Evolutionary conservation across 2,329 filamentous ascomycete genomes (phyloP), one percentile per base, ranked within the genome.

Genomic region (Falciphora oryzae): DNA sequence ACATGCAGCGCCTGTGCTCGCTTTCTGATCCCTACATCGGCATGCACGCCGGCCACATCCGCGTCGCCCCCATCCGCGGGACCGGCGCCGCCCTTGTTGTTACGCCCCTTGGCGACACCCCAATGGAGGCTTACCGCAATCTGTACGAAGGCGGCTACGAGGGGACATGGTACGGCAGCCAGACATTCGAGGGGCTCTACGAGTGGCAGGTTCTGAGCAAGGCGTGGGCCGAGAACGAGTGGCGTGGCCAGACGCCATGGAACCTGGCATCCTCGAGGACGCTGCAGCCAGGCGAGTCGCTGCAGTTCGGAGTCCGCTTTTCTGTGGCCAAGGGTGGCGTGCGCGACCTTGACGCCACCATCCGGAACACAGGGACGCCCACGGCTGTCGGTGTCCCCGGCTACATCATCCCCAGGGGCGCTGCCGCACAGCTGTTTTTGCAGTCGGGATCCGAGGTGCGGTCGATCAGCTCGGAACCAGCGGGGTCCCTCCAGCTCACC

Each of bases 11-110:
- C 0, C 76, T 78, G 31, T 87, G 85, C 70, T 83, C 82, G 0
- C 76, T 87, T 3, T 78, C 82, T 0, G 85, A 88, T 65, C 85
- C 85, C 0, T 86, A 86, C 64, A 80, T 87, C n/a, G 85, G 85
- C 2, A 76, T 86, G 65, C 76, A 86, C 63, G 84, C 83, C 0
- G 85, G 85, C 0, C 83, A 85, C 65, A 77, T 87, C 56, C 81
- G 83, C 29, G 81, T 84, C 0, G 78, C 79, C 1, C 83, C 81
- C 1, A 72, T 85, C 6, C 77, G 74, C 8, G 85, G 85, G 2
- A 80, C 78, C 0, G 84, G 84, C 0, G 76, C 81, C 1, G 80
- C 80, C 1, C 75, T 88, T 1, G 76, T 85, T 3, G 78, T 87
- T 16, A 85, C 84, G 0, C 82, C 84, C 1, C 72, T 86, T 3